Base-by-base conservation (phyloP, 2,329 filamentous ascomycete genomes). In the Neophaeococcomyces mojaviensis region DNA sequence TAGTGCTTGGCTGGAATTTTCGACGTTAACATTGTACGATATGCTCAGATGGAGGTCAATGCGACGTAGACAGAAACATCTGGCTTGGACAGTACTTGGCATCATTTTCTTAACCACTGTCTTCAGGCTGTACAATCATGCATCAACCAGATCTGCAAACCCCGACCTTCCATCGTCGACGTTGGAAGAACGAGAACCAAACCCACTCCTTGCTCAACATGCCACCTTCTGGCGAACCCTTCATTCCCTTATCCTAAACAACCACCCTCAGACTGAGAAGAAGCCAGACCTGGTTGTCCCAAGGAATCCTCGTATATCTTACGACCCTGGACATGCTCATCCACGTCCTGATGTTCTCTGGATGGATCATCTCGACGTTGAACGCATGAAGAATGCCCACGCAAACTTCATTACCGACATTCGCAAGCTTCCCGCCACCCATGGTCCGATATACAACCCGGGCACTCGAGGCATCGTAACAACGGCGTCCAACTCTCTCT, bases 401-500 rank as follows among this genome's bases (percentile, higher is more conserved):
- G 58, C 61, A 22, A 58, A 58, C 4, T 72, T 70, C 51, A 52
- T 73, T 20, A 52, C 59, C 28, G 61, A 64, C 38, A 53, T 66
- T 36, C 53, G 46, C 26, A 42, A 31, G 5, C 15, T 44, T 8
- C 33, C 41, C 8, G 24, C 30, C 33, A 39, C 46, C 34, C 45
- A 44, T 26, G 16, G 18, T n/a, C 41, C 46, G 35, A 47, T 42
- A 39, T 58, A 53, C 40, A 48, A 49, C 20, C 42, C 36, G 55
- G 57, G 51, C 38, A 56, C 56, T 4, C 50, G 49, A 31, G 64
- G 64, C 10, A 58, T 68, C 36, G 64, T 64, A 7, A 59, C 60
- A 12, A 60, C 70, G 10, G 70, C 68, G 0, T 68, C 68, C 12
- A 66, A 64, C 1, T 51, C 59, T 13, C 70, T 70, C 47, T 57